Percentiles rank a stretch among this genome's conserved stretches.
Conservation (phyloP, 257 asterid genomes). For the Capsicum rhomboideum region DNA sequence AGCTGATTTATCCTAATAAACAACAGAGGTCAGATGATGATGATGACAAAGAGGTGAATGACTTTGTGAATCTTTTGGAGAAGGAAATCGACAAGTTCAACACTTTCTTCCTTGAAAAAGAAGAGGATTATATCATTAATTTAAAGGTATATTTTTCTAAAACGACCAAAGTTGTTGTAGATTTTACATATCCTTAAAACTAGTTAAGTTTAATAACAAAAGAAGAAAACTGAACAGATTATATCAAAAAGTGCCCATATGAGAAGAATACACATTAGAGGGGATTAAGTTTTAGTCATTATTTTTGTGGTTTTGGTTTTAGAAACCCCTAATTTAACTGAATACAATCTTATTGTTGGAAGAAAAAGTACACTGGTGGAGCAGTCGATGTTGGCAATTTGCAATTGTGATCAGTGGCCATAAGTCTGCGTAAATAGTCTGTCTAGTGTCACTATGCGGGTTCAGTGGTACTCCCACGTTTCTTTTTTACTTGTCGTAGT, state of each 20-base stretch:
- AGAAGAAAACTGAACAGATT: neutral
- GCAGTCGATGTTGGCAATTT: neutral
- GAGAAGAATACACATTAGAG: no score
- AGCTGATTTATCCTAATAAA: slow-evolving; percentile 21
- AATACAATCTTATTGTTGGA: neutral
- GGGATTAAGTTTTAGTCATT: no score
- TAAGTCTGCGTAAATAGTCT: neutral
- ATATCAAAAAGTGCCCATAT: no score
- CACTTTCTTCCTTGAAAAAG: slow-evolving; percentile 17
- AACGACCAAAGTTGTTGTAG: neutral
- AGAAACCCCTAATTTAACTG: neutral
- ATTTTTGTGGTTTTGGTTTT: neutral
- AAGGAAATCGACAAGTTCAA: slow-evolving; percentile 29
- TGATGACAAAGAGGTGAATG: slow-evolving; percentile 10
- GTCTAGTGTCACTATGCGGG: neutral
- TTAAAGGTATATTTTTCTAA: slow-evolving; percentile 7
- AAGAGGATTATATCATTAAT: slow-evolving; percentile 22
- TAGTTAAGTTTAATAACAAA: neutral
- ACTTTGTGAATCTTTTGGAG: slow-evolving; percentile 27
- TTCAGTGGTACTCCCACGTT: no score
- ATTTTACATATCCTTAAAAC: neutral
- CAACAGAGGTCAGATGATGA: neutral
- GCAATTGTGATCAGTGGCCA: neutral
- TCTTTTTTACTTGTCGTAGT: no score
- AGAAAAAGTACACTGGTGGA: no score